Base-by-base conservation (phyloP, 1,284 basidiomycete species). In the Albatrellus sp. region DNA sequence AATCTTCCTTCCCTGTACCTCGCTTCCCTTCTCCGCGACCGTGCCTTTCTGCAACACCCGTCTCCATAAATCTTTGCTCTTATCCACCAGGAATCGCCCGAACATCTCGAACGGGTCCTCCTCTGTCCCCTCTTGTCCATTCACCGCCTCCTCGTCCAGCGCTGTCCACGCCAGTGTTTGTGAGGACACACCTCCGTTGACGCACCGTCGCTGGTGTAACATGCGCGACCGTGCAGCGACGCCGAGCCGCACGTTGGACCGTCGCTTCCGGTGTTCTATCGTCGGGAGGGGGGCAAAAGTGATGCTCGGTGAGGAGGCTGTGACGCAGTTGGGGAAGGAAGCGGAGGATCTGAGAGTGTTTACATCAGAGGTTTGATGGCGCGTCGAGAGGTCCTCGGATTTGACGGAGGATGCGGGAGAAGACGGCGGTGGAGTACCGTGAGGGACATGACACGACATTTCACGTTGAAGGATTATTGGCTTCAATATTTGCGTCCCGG, bases 241-340 rank as follows among this genome's bases (percentile, higher is more conserved):
- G 20, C 80, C 80, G 13, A 84, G 65, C 13, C 75, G 78, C n/a
- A 68, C 63, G 37, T 64, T 60, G 6, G 70, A 73, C 37, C 71
- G 69, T 40, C 75, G 70, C 52, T 70, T 72, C 32, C 73, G 66
- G 2, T 73, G 75, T 14, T 68, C 73, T 12, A 71, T 60, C 44
- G 69, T 58, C 0, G 80, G 80, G 31, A 84, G 66, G 0, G 80
- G 80, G 0, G 81, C 80, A 50, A 84, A 84, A 48, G 67, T 72
- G 47, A 84, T 69, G 48, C 62, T 67, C 16, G 50, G 42, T 19
- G 45, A 39, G 19, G 45, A 43, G 19, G 53, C 46, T n/a, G 39
- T 31, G 40, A 45, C 30, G 37, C 54, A 42, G 37, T 43, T 46
- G 12, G 45, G 51, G 30, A 50, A 40, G 16, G 52, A 48, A 17